A percentile compares a stretch with the other conserved stretches of the same genome.
These are phyloP conservation scores for Colletotrichum simmondsii DNA, from an alignment of 2,329 filamentous ascomycete species.

Conservation along the genomic window DNA sequence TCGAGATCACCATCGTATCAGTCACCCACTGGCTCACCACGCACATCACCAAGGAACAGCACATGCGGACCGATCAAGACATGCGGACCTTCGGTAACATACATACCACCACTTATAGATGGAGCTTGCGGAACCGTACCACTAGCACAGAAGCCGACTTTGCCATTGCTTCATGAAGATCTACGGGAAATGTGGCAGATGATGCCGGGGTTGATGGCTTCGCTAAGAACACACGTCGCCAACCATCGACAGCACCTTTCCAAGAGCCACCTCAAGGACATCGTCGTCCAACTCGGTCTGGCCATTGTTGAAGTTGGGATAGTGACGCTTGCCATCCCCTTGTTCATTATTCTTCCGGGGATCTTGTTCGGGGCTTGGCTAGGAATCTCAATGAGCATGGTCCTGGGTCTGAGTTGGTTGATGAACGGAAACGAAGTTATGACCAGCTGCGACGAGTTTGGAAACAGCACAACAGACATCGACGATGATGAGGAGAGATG, in stretches of 20 bases:
- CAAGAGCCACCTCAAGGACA: slow-evolving; percentile 37
- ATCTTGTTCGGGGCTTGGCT: slow-evolving; percentile 42
- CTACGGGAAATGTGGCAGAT: slow-evolving; percentile 35
- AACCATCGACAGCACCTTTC: slow-evolving; percentile 34
- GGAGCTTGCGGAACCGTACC: slow-evolving; percentile 47
- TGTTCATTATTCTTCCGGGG: slow-evolving; percentile 45
- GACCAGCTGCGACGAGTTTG: slow-evolving; percentile 36
- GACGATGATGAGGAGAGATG: slow-evolving; percentile 45
- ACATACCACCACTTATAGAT: slow-evolving; percentile 49
- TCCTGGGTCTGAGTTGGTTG: slow-evolving; percentile 41
- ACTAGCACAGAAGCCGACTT: slow-evolving; percentile 38
- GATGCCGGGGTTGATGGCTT: slow-evolving; percentile 37
- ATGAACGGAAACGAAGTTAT: slow-evolving; percentile 42
- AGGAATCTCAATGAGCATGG: slow-evolving; percentile 35
- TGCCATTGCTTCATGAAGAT: slow-evolving; percentile 39
- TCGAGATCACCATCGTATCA: slow-evolving; percentile 33
- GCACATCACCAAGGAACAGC: slow-evolving; percentile 27
- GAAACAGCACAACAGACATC: slow-evolving; percentile 41
- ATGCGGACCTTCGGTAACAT: slow-evolving; percentile 40
- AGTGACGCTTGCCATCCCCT: slow-evolving; percentile 38
- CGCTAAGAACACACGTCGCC: slow-evolving; percentile 34
- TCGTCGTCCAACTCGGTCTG: slow-evolving; percentile 39
- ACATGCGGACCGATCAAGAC: slow-evolving; percentile 28
- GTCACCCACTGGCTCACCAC: slow-evolving; percentile 20
- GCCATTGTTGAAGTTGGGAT: slow-evolving; percentile 40